phyloP scores from a whole-genome alignment of 108 stramenopile genomes.

The Nitzschia putrida region DNA sequence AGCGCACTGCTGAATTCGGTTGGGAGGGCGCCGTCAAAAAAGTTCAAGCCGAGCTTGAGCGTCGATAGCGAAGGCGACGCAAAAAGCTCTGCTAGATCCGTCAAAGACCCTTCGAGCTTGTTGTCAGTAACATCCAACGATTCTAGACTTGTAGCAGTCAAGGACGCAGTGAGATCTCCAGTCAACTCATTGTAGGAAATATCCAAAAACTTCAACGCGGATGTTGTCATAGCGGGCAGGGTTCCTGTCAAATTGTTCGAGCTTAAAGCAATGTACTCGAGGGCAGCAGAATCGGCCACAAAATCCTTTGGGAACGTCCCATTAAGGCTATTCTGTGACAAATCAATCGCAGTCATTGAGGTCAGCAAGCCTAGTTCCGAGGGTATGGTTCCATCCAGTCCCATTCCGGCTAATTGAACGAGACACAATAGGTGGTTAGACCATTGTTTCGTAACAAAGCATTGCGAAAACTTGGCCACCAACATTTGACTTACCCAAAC shows the following conservation, averaged over 20 bases:
- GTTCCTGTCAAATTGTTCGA: not conserved
- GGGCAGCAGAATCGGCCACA: not conserved
- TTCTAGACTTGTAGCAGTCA: not conserved
- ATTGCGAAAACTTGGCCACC: too few species aligned
- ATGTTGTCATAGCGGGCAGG: not conserved
- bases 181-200: not conserved
- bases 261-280: not conserved
- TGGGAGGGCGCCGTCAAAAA: constrained; percentile 1
- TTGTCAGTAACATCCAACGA: not conserved
- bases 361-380: not conserved
- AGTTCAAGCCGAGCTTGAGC: not conserved
- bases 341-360: not conserved
- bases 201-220: not conserved
- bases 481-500: not conserved
- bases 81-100: not conserved
- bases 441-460: too few species aligned
- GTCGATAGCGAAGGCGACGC: not conserved
- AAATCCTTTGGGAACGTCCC: not conserved
- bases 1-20: not conserved
- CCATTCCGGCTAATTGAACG: not conserved
- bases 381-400: not conserved
- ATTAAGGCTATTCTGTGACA: not conserved
- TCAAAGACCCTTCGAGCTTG: not conserved
- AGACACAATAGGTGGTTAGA: too few species aligned
- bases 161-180: not conserved